These are phyloP conservation scores for Cicer pinnatifidum DNA, from an alignment of 306 rosid genomes.

Conservation along the genomic window DNA sequence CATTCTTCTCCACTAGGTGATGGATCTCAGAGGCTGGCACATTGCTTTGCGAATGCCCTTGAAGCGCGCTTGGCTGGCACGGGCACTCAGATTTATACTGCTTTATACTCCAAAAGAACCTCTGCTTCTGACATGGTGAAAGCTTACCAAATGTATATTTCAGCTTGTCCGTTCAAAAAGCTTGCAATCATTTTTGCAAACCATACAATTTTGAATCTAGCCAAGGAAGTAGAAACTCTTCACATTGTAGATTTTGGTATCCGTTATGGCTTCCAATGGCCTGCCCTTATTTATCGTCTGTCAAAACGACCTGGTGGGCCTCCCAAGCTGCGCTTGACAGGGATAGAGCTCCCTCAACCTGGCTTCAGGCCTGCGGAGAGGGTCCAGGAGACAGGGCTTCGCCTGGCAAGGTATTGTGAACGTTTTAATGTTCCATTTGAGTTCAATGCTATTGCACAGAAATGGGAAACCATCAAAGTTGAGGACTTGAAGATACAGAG, in stretches of 20 bases:
- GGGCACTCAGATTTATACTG: conserved; percentile 49
- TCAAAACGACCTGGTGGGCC: conserved; percentile 67
- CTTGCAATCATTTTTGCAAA: conserved; percentile 57
- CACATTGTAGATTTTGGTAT: conserved; percentile 87
- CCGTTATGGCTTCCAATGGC: conserved; percentile 86
- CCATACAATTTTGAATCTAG: conserved; percentile 51
- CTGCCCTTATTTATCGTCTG: conserved; percentile 65
- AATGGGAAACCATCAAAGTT: conserved; percentile 69
- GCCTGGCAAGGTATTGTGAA: conserved; percentile 66
- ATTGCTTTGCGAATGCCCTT: conserved; percentile 70
- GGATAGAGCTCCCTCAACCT: conserved; percentile 73
- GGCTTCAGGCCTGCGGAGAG: conserved; percentile 75
- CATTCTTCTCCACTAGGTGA: conserved; percentile 70
- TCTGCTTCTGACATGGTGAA: conserved; percentile 65
- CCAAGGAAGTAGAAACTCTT: conserved; percentile 52
- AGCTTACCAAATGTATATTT: conserved; percentile 52
- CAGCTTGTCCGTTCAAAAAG: conserved; percentile 64
- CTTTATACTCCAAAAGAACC: conserved; percentile 45
- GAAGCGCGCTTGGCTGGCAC: conserved; percentile 72
- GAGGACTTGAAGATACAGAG: conserved; percentile 60
- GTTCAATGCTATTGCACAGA: conserved; percentile 59
- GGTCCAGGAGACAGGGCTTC: conserved; percentile 74
- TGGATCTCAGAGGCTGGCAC: conserved; percentile 69
- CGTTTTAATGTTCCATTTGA: conserved; percentile 76
- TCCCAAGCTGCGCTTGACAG: conserved; percentile 79